Base-by-base conservation (phyloP, 805 yeast species). In the Yamadazyma laniorum region DNA sequence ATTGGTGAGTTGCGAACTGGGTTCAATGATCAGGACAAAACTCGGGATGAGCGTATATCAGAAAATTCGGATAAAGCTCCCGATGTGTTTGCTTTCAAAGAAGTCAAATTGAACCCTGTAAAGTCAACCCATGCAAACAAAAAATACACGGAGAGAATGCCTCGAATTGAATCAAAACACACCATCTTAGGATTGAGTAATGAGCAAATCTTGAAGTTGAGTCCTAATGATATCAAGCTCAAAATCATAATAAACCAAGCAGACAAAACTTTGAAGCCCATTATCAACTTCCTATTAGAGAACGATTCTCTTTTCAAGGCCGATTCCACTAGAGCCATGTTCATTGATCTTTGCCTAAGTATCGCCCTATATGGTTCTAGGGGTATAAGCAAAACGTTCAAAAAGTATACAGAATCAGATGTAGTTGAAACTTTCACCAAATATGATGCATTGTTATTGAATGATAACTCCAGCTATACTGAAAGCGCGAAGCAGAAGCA, bases 151-250 rank as follows among this genome's bases (percentile, higher is more conserved):
- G 61, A 56, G 35, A 50, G 50, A 25, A 46, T 65, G 21, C 64
- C 70, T 4, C 58, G 52, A 35, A 52, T 65, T 18, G 53, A 40
- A 18, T 64, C 69, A 3, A 55, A 52, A 29, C 60, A 61, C 32
- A 64, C 69, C 4, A 64, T 66, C 25, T 58, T 63, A 35, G 72
- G 72, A 2, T 50, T 65, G 25, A 52, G 61, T 2, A 63, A 60
- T 38, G 48, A 53, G 33, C 70, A 65, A 41, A 61, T 65, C 18
- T 50, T 61, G 34, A 53, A 52, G 21, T 51, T 61, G 29, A 57
- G 52, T 18, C 42, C 49, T 16, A 49, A 56, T n/a, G 71, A 66
- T 50, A 67, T 66, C 29, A 65, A 65, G 43, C 44, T 63, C 31
- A 66, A 66, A 40, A 58, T 63, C 19, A 58, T 66, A 26, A 47